These are phyloP conservation scores for Diaporthe australafricana DNA, from an alignment of 2,329 filamentous ascomycete species.

Conservation along the genomic window DNA sequence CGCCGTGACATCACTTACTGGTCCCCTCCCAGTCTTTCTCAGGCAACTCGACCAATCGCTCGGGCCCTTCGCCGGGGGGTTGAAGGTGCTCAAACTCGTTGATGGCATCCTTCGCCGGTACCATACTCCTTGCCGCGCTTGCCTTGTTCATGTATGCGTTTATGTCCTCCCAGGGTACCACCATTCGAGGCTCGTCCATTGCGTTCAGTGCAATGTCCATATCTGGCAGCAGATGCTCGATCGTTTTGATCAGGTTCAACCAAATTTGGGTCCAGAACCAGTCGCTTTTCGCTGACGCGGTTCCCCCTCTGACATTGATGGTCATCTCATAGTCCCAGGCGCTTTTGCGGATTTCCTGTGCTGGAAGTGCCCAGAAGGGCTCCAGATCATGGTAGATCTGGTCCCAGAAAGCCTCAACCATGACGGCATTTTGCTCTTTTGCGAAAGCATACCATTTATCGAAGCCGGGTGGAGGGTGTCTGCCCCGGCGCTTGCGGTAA, in stretches of 20 bases:
- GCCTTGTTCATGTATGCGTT: constrained; percentile 65
- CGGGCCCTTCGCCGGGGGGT: constrained; percentile 48
- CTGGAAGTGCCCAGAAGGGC: constrained; percentile 67
- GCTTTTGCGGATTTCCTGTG: constrained; percentile 59
- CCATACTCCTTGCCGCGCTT: constrained; percentile 57
- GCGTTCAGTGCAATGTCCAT: constrained; percentile 76
- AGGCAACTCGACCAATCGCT: constrained; percentile 48
- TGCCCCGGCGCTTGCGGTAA: constrained; percentile 67
- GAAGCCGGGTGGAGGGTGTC: constrained; percentile 74
- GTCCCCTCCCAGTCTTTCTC: constrained; percentile 63
- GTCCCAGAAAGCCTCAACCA: constrained; percentile 74
- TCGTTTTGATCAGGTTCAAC: constrained; percentile 63
- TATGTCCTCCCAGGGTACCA: constrained; percentile 73
- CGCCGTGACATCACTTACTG: constrained; percentile 50
- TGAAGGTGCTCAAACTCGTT: constrained; percentile 57
- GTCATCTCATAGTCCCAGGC: constrained; percentile 69
- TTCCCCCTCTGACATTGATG: constrained; percentile 67
- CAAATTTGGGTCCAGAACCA: constrained; percentile 71
- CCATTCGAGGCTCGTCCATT: constrained; percentile 75
- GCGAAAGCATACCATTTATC: constrained; percentile 70
- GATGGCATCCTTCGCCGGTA: constrained; percentile 56
- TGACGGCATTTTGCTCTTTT: constrained; percentile 60
- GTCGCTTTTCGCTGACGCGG: constrained; percentile 62
- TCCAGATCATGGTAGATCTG: constrained; percentile 72
- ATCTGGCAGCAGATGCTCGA: constrained; percentile 70